A percentile compares a stretch with the other conserved stretches of the same genome.
phyloP scores from a whole-genome alignment of 495 filamentous ascomycete species.

The Neurospora sp. region DNA sequence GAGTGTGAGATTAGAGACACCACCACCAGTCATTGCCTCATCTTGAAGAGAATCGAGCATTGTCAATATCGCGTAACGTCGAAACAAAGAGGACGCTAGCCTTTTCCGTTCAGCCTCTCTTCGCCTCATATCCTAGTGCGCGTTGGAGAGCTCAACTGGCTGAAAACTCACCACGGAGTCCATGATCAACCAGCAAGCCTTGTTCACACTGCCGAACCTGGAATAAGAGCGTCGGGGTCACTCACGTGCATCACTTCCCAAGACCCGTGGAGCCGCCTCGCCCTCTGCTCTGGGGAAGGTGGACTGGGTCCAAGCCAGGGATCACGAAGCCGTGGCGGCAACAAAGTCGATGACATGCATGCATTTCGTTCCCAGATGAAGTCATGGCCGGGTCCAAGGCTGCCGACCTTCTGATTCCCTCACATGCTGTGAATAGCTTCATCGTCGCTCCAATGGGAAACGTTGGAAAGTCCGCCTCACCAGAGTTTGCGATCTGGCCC shows the following conservation, averaged over 20 bases:
- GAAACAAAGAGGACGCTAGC: not conserved
- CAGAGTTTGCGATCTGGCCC: not conserved
- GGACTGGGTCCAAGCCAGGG: not conserved
- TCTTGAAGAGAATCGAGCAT: not conserved
- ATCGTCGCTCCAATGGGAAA: not conserved
- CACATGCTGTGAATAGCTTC: conserved; percentile 9
- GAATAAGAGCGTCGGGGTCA: not conserved
- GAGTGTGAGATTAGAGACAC: not conserved
- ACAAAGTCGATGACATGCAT: not conserved
- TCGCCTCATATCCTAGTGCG: not conserved
- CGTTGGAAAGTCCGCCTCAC: not conserved
- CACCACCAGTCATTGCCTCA: not conserved
- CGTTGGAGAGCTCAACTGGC: not conserved
- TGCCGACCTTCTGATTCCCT: not conserved
- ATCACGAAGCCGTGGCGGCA: not conserved
- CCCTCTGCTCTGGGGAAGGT: not conserved
- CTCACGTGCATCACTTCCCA: not conserved
- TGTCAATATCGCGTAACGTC: not conserved
- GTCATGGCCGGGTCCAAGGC: not conserved
- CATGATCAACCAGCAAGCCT: not conserved
- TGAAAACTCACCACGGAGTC: not conserved
- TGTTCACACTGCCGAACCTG: not conserved
- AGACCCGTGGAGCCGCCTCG: not conserved
- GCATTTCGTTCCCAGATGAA: not conserved
- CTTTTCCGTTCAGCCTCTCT: not conserved